Conservation (phyloP, 208 protist species). For the Wallacemonas rigidus region DNA sequence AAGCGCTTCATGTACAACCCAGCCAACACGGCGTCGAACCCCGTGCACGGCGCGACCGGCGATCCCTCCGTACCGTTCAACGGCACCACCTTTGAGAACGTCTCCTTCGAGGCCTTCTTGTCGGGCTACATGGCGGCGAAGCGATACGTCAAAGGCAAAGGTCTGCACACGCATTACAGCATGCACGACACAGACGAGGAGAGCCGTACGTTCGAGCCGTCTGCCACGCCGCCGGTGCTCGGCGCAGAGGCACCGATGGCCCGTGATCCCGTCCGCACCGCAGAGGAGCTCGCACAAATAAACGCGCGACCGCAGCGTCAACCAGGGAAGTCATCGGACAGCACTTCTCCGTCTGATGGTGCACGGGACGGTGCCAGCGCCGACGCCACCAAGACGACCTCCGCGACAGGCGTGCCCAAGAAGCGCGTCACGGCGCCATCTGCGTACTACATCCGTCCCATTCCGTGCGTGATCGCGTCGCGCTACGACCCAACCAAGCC, state of each 20-base stretch:
- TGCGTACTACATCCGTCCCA: constrained; percentile 67
- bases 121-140: constrained; percentile 57
- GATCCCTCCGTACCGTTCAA: background rate
- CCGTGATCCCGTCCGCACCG: background rate
- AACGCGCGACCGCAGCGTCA: too few species aligned
- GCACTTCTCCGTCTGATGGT: too few species aligned
- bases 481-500: constrained; percentile 52
- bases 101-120: constrained; percentile 45
- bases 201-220: background rate
- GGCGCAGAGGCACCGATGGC: background rate
- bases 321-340: too few species aligned
- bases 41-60: constrained; percentile 1
- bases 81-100: constrained; percentile 21
- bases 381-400: background rate
- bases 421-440: constrained; percentile 57
- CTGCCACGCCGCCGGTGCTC: background rate
- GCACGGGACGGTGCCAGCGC: background rate
- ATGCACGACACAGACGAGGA: constrained; percentile 17
- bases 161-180: constrained; percentile 37
- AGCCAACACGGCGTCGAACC: background rate
- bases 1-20: background rate
- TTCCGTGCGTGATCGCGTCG: constrained; percentile 75
- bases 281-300: background rate
- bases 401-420: constrained; percentile 7
- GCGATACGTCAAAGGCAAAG: constrained; percentile 53